A percentile compares a stretch with the other conserved stretches of the same genome.
phyloP scores from a whole-genome alignment of 2,329 filamentous ascomycete species.

The Fusarium sp. region DNA sequence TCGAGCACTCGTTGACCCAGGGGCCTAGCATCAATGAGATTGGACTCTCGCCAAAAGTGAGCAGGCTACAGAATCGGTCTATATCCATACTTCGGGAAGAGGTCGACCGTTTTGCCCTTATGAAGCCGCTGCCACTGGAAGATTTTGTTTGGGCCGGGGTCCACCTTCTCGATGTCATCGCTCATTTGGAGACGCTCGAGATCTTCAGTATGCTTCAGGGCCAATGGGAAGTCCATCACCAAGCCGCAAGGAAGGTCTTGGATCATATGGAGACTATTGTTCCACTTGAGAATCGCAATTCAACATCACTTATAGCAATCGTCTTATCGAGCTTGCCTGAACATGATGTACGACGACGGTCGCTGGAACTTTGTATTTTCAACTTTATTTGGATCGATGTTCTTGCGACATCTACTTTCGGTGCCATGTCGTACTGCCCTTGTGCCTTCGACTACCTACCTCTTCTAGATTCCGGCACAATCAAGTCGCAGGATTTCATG shows the following conservation, averaged over 20 bases:
- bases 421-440: not conserved
- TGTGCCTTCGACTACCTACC: not conserved
- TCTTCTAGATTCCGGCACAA: not conserved
- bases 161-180: not conserved
- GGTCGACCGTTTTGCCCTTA: not conserved
- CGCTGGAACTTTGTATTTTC: not conserved
- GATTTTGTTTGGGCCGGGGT: not conserved
- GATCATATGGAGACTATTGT: not conserved
- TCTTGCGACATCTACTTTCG: not conserved
- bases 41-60: not conserved
- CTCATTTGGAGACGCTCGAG: not conserved
- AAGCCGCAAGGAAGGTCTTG: not conserved
- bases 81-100: not conserved
- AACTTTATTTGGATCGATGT: conserved; percentile 3
- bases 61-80: not conserved
- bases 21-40: not conserved
- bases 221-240: not conserved
- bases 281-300: not conserved
- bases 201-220: conserved; percentile 6
- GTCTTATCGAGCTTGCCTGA: not conserved
- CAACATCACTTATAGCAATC: not conserved
- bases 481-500: not conserved
- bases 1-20: not conserved
- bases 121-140: not conserved
- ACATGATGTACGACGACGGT: not conserved